phyloP scores from a whole-genome alignment of 73 alveolate species.

The Paramecium pentaurelia region DNA sequence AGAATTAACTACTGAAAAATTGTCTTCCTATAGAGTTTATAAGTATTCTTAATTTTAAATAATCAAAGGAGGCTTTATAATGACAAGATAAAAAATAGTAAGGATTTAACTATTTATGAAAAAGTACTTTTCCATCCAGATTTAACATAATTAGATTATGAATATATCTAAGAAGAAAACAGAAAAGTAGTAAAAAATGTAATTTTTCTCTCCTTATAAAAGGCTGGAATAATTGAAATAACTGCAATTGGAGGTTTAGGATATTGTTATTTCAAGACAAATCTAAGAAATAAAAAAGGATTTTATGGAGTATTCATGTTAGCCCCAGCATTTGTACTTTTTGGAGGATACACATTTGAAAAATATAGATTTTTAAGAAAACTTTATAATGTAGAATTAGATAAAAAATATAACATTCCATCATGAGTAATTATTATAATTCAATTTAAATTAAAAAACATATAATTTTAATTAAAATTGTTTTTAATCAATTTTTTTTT shows the following conservation, averaged over 20 bases:
- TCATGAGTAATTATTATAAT: neutral
- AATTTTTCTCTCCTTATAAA: neutral
- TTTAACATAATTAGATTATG: neutral
- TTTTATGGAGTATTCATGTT: neutral
- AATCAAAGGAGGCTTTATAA: neutral
- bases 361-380: neutral
- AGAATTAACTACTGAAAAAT: neutral
- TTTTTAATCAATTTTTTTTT: neutral
- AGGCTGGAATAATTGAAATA: conserved; percentile 34
- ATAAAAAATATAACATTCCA: neutral
- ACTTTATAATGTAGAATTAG: conserved; percentile 11
- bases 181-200: conserved; percentile 25
- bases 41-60: neutral
- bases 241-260: neutral
- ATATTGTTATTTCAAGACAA: neutral
- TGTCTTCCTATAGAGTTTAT: neutral
- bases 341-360: neutral
- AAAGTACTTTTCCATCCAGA: conserved; percentile 22
- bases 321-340: neutral
- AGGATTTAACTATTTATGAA: neutral
- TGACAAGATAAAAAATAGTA: conserved; percentile 2
- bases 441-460: neutral
- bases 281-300: neutral
- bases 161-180: neutral
- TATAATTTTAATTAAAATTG: neutral